Conservation (phyloP, 2,329 filamentous ascomycete genomes). For the Tolypocladium nubicola region DNA sequence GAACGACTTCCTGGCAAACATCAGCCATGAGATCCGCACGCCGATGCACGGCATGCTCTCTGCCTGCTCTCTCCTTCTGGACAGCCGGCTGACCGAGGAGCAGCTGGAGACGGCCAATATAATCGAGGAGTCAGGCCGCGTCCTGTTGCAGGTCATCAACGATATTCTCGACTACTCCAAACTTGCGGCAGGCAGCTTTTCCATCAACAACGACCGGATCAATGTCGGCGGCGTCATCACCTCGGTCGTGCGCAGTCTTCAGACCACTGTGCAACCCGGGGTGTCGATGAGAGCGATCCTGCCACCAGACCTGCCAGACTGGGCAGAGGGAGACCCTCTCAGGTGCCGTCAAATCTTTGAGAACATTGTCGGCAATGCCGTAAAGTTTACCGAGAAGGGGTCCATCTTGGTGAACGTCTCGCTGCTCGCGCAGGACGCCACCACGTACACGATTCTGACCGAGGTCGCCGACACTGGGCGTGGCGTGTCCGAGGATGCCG, state of each 20-base stretch:
- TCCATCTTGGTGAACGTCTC: constrained; percentile 33
- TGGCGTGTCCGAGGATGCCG: constrained; percentile 34
- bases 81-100: constrained; percentile 38
- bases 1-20: constrained; percentile 51
- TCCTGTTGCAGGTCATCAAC: constrained; percentile 52
- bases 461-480: constrained; percentile 44
- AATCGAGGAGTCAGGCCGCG: constrained; percentile 47
- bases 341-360: constrained; percentile 53
- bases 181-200: constrained; percentile 47
- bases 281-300: constrained; percentile 34
- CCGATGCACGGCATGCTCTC: constrained; percentile 54
- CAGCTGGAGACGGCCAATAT: constrained; percentile 47
- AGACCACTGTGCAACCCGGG: constrained; percentile 31
- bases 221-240: constrained; percentile 33
- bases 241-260: constrained; percentile 39
- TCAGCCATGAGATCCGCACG: constrained; percentile 54
- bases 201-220: constrained; percentile 41
- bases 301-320: constrained; percentile 34
- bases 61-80: constrained; percentile 45
- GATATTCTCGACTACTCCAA: constrained; percentile 60
- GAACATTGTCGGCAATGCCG: constrained; percentile 49
- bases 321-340: constrained; percentile 44
- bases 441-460: constrained; percentile 34
- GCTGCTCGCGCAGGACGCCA: constrained; percentile 28
- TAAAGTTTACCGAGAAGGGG: constrained; percentile 50